phyloP scores from a whole-genome alignment of 129 eudicot genomes.

The Silybum marianum region DNA sequence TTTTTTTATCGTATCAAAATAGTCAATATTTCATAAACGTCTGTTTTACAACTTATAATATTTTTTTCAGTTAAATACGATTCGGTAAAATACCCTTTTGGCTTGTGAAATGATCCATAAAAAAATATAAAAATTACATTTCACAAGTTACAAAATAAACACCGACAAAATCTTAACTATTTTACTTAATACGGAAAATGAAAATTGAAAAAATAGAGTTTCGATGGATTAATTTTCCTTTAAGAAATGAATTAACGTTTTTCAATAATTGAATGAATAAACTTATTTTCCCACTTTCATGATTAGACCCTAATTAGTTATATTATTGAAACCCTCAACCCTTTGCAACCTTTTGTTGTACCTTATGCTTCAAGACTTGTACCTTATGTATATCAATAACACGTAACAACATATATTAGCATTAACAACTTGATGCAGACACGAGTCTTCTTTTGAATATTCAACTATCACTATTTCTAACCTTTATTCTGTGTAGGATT shows the following conservation, averaged over 20 bases:
- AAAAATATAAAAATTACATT: too few species aligned
- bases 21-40: too few species aligned
- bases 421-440: not conserved
- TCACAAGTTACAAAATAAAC: too few species aligned
- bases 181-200: too few species aligned
- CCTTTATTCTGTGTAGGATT: not conserved
- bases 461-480: not conserved
- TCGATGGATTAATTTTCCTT: not conserved
- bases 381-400: not conserved
- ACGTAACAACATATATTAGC: slow-evolving; percentile 3
- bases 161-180: too few species aligned
- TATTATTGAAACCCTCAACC: not conserved
- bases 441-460: not conserved
- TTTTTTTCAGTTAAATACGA: not conserved
- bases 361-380: not conserved
- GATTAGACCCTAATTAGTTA: slow-evolving; percentile 13
- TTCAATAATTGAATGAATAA: not conserved
- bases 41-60: not conserved
- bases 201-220: too few species aligned
- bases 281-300: not conserved
- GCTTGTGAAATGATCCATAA: not conserved
- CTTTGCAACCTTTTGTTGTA: not conserved
- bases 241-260: not conserved
- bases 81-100: not conserved
- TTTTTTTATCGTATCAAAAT: too few species aligned